Base-by-base conservation (phyloP, 2,329 filamentous ascomycete genomes). In the Alternaria solani region DNA sequence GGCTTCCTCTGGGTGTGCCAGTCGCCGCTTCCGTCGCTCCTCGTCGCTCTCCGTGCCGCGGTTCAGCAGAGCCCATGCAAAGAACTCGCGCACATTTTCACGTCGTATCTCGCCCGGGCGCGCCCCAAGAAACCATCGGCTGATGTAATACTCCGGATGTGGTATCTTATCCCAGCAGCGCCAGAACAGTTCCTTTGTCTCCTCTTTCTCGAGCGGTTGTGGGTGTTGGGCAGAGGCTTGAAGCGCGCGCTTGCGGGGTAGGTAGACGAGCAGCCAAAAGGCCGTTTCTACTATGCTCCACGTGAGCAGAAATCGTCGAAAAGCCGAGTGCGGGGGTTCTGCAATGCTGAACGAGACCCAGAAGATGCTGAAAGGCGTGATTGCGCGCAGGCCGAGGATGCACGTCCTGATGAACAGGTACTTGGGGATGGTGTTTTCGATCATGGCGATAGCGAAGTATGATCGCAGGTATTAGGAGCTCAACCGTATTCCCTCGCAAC, bases 41-140 rank as follows among this genome's bases (percentile, higher is more conserved):
- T 67, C 67, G 18, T 69, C 68, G 26, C 79, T 77, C 48, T 75
- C 73, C 4, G 82, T 77, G 9, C 78, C 80, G 9, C 79, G 78
- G 62, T 89, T 87, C 60, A 89, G 86, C 68, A 92, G 87, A 1
- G 86, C 88, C 90, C 90, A 92, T 8, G 85, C 80, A 23, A 90
- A 75, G 66, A 91, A 91, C 62, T 90, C 87, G 65, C 82, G 84
- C 53, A 91, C 76, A 68, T 92, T 91, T n/a, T 91, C 88, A n/a
- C 85, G 80, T 44, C 84, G 81, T 55, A 92, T 87, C 34, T 89
- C 87, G 18, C 80, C 74, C 1, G 81, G 58, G 9, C 84, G 79
- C 2, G 88, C 86, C 32, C 85, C 86, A n/a, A 88, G 80, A 64
- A 91, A 91, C 90, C 90, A 92, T 61, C 82, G 81, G 49, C 79